A percentile compares a stretch with the other conserved stretches of the same genome.
phyloP scores from a whole-genome alignment of 768 basidiomycete genomes.

The Cubamyces sp. region DNA sequence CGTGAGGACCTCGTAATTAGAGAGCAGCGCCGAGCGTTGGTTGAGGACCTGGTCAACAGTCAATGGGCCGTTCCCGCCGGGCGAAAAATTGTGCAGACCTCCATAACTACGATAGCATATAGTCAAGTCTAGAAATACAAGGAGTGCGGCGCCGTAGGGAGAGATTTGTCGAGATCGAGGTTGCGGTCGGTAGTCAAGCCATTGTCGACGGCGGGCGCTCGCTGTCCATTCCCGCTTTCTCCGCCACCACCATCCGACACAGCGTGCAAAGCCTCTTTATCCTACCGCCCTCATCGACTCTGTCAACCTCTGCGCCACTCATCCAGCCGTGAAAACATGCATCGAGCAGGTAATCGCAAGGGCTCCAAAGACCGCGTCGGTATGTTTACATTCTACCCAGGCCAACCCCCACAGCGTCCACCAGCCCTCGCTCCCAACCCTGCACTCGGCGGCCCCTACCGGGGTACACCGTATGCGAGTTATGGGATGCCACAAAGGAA shows the following conservation, averaged over 20 bases:
- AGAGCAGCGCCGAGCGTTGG: slow-evolving; percentile 76
- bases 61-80: not conserved
- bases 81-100: slow-evolving; percentile 28
- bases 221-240: slow-evolving; percentile 25
- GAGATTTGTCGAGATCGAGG: slow-evolving; percentile 10
- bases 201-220: slow-evolving; percentile 21
- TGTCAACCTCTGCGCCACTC: slow-evolving; percentile 12
- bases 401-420: slow-evolving; percentile 82
- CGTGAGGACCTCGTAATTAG: slow-evolving; percentile 84
- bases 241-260: slow-evolving; percentile 29
- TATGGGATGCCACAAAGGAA: slow-evolving; percentile 68
- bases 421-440: slow-evolving; percentile 73
- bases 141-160: not conserved
- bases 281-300: slow-evolving; percentile 16
- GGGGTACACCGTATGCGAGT: slow-evolving; percentile 48
- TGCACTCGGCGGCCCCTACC: slow-evolving; percentile 64
- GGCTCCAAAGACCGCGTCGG: slow-evolving; percentile 20
- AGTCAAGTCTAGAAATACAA: slow-evolving; percentile 21
- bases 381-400: slow-evolving; percentile 42
- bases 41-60: slow-evolving; percentile 58
- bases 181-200: slow-evolving; percentile 20
- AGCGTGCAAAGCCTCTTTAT: slow-evolving; percentile 27
- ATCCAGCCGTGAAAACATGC: slow-evolving; percentile 34
- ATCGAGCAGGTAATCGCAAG: slow-evolving; percentile 40
- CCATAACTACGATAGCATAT: slow-evolving; percentile 28